These are phyloP conservation scores for Heracleum sosnowskyi DNA, from an alignment of 129 eudicot genomes.

Conservation along the genomic window DNA sequence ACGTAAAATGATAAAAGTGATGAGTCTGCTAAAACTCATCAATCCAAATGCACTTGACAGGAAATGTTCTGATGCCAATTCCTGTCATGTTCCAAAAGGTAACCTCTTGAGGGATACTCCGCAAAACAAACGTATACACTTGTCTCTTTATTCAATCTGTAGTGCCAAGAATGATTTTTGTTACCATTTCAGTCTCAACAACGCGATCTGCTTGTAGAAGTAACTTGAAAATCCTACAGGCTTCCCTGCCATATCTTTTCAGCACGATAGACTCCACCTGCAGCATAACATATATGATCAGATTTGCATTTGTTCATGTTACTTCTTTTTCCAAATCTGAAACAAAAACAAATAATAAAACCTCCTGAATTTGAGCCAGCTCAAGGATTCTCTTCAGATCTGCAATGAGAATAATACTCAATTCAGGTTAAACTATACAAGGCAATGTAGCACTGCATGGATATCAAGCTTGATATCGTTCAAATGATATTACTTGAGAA, in stretches of 20 bases:
- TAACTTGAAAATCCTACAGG: slow-evolving; percentile 85
- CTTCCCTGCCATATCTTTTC: slow-evolving; percentile 76
- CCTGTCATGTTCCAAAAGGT: neutral
- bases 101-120: neutral
- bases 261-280: slow-evolving; percentile 85
- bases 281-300: slow-evolving; percentile 12
- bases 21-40: neutral
- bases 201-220: slow-evolving; percentile 39
- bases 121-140: neutral
- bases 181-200: slow-evolving; percentile 76
- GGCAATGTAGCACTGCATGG: neutral
- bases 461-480: neutral
- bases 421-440: neutral
- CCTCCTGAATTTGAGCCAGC: slow-evolving; percentile 77
- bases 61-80: neutral
- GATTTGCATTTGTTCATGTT: neutral
- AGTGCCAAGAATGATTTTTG: neutral
- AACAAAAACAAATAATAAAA: slow-evolving; percentile 13
- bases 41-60: neutral
- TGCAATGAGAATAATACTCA: slow-evolving; percentile 20
- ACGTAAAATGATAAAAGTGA: no score
- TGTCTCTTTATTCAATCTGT: neutral
- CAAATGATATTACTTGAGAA: neutral
- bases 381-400: slow-evolving; percentile 70
- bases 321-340: neutral